Evolutionary conservation across 2,329 filamentous ascomycete species (phyloP), one percentile per base, ranked within the genome.

Genomic region (Botryotinia convoluta): DNA sequence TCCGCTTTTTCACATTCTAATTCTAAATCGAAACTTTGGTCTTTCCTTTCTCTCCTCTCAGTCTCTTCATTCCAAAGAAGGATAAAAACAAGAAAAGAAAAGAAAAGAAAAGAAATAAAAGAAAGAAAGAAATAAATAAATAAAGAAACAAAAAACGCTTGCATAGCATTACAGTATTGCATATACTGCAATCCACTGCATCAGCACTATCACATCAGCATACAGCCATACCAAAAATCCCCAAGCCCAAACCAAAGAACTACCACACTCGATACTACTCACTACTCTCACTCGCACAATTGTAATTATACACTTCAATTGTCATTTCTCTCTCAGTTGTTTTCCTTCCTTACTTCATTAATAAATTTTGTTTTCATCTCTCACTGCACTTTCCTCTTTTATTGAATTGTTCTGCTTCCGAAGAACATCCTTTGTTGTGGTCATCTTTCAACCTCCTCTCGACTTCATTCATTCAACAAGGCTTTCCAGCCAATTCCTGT

Each of bases 401-500:
- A 44, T 59, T 42, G 35, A n/a, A 60, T 54, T 54, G 26, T 68
- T 54, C 64, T 29, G 20, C 54, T 44, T 44, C 67, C n/a, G 61
- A 29, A 60, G 51, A 60, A 61, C 44, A 57, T 54, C 57, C 69
- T 71, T 71, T 64, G 69, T 72, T 54, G 37, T 61, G 26, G 39
- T 61, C 22, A 59, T n/a, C 68, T 59, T 44, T 59, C 39, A 59
- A 42, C 37, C 45, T 51, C n/a, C 8, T n/a, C 32, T 16, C 44
- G 20, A 63, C 42, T 45, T 35, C 51, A 71, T 64, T 44, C 69
- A n/a, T 20, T 32, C 69, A 64, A 26, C 42, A 54, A 42, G 69
- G 59, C 69, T 54, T 14, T 65, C 69, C 32, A 54, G 60, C 69
- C 69, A 44, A 51, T 72, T 67, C 45, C 69, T 72, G 45, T 65